These are phyloP conservation scores for Mycogone perniciosa DNA, from an alignment of 2,329 filamentous ascomycete genomes.

Conservation along the genomic window DNA sequence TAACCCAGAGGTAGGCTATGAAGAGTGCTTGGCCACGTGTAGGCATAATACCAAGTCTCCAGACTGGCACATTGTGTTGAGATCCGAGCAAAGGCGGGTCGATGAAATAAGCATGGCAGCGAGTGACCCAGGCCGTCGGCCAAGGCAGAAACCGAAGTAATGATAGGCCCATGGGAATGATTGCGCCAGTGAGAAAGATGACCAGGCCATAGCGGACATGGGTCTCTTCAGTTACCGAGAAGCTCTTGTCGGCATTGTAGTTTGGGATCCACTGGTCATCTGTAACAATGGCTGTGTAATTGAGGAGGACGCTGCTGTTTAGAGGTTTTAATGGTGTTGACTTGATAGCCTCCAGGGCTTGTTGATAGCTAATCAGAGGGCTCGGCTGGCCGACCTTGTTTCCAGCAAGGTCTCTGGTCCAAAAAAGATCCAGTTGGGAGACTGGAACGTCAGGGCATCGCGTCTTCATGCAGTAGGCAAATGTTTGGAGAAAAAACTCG, in stretches of 20 bases:
- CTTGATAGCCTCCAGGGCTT: conserved; percentile 5
- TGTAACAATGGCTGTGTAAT: conserved; percentile 11
- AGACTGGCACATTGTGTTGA: conserved; percentile 15
- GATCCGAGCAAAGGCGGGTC: conserved; percentile 19
- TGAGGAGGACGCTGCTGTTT: conserved; percentile 9
- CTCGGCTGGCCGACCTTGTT: neutral
- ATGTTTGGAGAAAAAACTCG: conserved; percentile 14
- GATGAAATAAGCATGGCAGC: conserved; percentile 18
- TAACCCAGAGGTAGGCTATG: conserved; percentile 33
- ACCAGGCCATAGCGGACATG: conserved; percentile 20
- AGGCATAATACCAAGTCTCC: conserved; percentile 26
- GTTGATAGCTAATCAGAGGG: neutral
- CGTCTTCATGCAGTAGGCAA: conserved; percentile 16
- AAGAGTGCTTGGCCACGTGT: conserved; percentile 39
- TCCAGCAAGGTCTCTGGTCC: neutral
- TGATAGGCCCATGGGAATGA: conserved; percentile 23
- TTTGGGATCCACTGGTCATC: conserved; percentile 7
- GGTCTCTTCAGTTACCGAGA: conserved; percentile 10
- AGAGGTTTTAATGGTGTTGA: conserved; percentile 4
- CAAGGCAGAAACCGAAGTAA: conserved; percentile 26
- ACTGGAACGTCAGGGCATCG: conserved; percentile 9
- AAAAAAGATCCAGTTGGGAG: neutral
- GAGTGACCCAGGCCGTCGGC: neutral
- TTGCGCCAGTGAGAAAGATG: conserved; percentile 18
- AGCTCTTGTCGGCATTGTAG: conserved; percentile 3